Conservation (phyloP, 306 rosid species). For the Sindora glabra region DNA sequence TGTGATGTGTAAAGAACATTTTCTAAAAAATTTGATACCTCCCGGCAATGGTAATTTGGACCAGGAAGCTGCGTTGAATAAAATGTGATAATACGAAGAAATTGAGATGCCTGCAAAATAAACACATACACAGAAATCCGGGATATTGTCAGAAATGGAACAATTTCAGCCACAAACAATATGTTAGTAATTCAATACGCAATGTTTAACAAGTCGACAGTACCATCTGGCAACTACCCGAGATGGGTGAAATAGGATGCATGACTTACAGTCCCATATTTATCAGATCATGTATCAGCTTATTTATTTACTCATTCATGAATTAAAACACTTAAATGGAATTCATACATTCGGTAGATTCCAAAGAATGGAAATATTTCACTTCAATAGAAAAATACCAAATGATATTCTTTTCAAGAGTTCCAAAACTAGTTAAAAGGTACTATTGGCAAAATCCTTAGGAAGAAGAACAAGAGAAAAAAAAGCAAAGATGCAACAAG, state of each 20-base stretch:
- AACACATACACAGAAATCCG: constrained; percentile 9
- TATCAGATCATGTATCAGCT: too few species aligned
- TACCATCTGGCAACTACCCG: background rate
- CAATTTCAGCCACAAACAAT: background rate
- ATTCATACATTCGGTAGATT: too few species aligned
- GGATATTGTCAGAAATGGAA: background rate
- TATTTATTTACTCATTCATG: too few species aligned
- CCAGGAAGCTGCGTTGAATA: constrained; percentile 93
- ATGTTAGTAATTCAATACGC: background rate
- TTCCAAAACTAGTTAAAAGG: too few species aligned
- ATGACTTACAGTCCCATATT: background rate
- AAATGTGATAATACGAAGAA: constrained; percentile 69
- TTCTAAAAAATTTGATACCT: constrained; percentile 29
- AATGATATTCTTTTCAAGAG: too few species aligned
- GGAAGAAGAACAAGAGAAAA: too few species aligned
- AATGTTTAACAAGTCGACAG: background rate
- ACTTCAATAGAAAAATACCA: too few species aligned
- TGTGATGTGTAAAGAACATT: background rate
- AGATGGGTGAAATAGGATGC: background rate
- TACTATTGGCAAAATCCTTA: too few species aligned
- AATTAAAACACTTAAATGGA: too few species aligned
- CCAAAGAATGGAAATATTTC: too few species aligned
- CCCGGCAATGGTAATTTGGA: constrained; percentile 81
- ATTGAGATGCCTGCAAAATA: constrained; percentile 59
- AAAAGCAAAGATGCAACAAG: too few species aligned